Base-by-base conservation (phyloP, 495 filamentous ascomycete species). In the Tuber magnatum region DNA sequence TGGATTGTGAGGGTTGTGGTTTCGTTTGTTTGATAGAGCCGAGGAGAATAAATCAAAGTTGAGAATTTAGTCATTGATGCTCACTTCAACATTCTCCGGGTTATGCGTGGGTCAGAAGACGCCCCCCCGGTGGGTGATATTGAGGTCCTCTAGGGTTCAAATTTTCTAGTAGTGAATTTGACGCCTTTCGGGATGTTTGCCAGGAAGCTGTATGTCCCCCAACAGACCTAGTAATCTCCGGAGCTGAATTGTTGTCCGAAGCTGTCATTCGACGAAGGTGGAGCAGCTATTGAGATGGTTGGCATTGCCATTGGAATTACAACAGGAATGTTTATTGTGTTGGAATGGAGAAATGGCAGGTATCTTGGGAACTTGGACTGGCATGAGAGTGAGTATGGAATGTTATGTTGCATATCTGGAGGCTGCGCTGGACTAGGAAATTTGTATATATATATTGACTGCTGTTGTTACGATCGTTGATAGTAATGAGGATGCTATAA, bases 51-150 rank as follows among this genome's bases (percentile, higher is more conserved):
- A 71, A n/a, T 85, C 78, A 73, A 87, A 89, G 69, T 85, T 79
- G 76, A 89, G 84, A 10, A 84, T 88, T 88, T 87, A 88, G 82
- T 88, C 86, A 70, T 86, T 86, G 32, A 86, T 84, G 32, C 76
- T n/a, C 48, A 85, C 83, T 24, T 84, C 84, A 24, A 71, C 69
- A 4, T 80, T 80, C 22, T 35, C 42, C 7, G 72, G 69, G 51
- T 68, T 24, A 32, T 84, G 80, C 39, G 85, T 87, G 74, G 76
- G 83, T 70, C 88, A 86, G 78, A 87, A 89, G 14, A 86, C 85
- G 61, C 84, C 85, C 88, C 84, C 85, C 88, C 87, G 89, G 73
- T 88, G 88, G 1, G 87, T 85, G 32, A 87, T 86, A 80, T 88
- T 89, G 71, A 87, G 82, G 78, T 88, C 87, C 24, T 81, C 79